phyloP scores from a whole-genome alignment of 805 yeast genomes.

The Kuraishia floccosa region DNA sequence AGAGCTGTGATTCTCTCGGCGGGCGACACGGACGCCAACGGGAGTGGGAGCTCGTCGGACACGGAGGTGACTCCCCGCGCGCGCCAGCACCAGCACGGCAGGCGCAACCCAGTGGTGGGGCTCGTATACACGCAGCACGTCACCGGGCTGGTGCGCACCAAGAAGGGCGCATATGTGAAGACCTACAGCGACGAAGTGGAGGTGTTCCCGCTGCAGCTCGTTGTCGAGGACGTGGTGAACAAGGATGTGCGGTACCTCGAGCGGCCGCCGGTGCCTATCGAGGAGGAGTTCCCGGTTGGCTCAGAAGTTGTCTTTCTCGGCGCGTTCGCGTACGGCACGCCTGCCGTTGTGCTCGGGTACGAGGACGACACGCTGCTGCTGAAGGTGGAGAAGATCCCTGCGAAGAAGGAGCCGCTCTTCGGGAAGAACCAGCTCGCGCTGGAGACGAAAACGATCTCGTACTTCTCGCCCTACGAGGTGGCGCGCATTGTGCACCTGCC shows the following conservation, averaged over 20 bases:
- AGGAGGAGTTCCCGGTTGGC: constrained; percentile 70
- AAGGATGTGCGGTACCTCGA: constrained; percentile 67
- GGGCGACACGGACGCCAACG: constrained; percentile 2
- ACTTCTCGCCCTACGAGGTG: constrained; percentile 55
- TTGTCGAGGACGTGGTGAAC: constrained; percentile 64
- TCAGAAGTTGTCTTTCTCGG: constrained; percentile 73
- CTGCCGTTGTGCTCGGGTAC: constrained; percentile 57
- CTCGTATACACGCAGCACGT: constrained; percentile 66
- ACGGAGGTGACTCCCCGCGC: too few relatives aligned
- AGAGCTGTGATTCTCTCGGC: constrained; percentile 39
- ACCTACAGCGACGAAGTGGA: constrained; percentile 45
- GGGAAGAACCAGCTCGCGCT: constrained; percentile 49
- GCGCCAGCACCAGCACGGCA: background rate
- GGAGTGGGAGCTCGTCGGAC: too few relatives aligned
- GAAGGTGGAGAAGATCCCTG: constrained; percentile 39
- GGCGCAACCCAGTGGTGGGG: constrained; percentile 31
- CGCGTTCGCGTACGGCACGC: constrained; percentile 78
- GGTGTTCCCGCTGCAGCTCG: constrained; percentile 64
- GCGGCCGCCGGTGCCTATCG: constrained; percentile 65
- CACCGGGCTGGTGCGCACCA: constrained; percentile 62
- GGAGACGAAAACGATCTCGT: constrained; percentile 46
- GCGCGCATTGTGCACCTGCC: constrained; percentile 45
- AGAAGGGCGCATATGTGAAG: constrained; percentile 68
- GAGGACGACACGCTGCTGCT: constrained; percentile 26
- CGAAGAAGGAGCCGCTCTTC: constrained; percentile 46